Evolutionary conservation across 495 filamentous ascomycete species (phyloP).

Genomic region (Penicillium goetzii): DNA sequence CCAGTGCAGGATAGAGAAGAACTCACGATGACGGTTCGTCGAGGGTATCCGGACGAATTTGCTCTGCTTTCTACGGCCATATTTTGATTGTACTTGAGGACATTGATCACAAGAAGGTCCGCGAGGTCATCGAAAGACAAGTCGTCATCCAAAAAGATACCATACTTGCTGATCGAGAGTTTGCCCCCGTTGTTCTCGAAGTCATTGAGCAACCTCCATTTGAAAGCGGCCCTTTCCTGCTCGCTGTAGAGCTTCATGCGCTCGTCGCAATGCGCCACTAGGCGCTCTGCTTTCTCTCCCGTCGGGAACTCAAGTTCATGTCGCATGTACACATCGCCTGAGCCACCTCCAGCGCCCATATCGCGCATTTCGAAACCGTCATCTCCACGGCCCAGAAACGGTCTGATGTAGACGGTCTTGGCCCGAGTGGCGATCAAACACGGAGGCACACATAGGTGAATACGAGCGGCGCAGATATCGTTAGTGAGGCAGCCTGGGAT

Average conservation of each 20-base stretch:
- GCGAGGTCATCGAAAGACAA: slow-evolving; percentile 52
- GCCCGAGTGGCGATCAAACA: slow-evolving; percentile 57
- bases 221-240: slow-evolving; percentile 25
- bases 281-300: slow-evolving; percentile 41
- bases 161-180: slow-evolving; percentile 48
- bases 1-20: no score
- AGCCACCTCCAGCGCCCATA: slow-evolving; percentile 76
- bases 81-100: neutral
- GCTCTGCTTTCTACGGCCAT: slow-evolving; percentile 21
- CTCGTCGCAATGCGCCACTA: slow-evolving; percentile 53
- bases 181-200: slow-evolving; percentile 35
- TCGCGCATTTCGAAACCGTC: slow-evolving; percentile 69
- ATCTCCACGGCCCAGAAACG: slow-evolving; percentile 64
- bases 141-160: slow-evolving; percentile 43
- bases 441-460: slow-evolving; percentile 84
- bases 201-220: neutral
- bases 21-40: neutral
- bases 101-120: slow-evolving; percentile 36
- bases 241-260: slow-evolving; percentile 40
- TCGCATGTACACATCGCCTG: slow-evolving; percentile 69
- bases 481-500: slow-evolving; percentile 73
- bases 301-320: slow-evolving; percentile 65
- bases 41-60: slow-evolving; percentile 25
- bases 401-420: slow-evolving; percentile 71
- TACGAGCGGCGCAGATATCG: slow-evolving; percentile 57